Evolutionary conservation across 2,329 filamentous ascomycete species (phyloP).

Genomic region (Hypomyces rosellus): DNA sequence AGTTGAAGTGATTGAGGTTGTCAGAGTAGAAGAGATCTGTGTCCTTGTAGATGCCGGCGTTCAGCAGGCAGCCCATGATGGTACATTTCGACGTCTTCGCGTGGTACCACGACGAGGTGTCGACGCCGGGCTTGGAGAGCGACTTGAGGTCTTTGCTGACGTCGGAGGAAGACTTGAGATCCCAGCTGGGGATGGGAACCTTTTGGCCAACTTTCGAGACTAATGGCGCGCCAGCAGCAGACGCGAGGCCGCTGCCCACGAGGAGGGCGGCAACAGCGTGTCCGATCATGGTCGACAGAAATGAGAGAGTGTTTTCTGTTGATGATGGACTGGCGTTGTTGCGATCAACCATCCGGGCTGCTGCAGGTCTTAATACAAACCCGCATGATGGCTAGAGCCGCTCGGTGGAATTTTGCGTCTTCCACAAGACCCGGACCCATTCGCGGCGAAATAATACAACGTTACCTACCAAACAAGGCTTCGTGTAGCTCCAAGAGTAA

Average conservation of each 20-base stretch:
- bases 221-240: constrained; percentile 1
- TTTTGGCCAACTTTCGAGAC: constrained; percentile 18
- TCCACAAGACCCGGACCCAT: no score
- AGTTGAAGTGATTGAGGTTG: constrained; percentile 37
- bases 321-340: not conserved
- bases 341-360: not conserved
- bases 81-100: constrained; percentile 43
- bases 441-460: no score
- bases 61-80: constrained; percentile 51
- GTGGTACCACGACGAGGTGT: constrained; percentile 47
- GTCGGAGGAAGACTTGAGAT: constrained; percentile 39
- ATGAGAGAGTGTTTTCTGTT: not conserved
- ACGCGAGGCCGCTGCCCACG: constrained; percentile 9
- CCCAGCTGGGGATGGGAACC: constrained; percentile 38
- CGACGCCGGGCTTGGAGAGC: constrained; percentile 36
- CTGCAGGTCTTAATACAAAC: not conserved
- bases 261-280: constrained; percentile 4
- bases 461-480: no score
- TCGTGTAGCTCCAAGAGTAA: no score
- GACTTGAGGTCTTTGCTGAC: constrained; percentile 27
- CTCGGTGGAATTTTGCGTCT: no score
- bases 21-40: constrained; percentile 49
- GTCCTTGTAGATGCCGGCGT: constrained; percentile 46
- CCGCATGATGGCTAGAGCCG: not conserved
- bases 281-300: constrained; percentile 8